Conservation (phyloP, 768 basidiomycete species). For the Lentinula raphanica region DNA sequence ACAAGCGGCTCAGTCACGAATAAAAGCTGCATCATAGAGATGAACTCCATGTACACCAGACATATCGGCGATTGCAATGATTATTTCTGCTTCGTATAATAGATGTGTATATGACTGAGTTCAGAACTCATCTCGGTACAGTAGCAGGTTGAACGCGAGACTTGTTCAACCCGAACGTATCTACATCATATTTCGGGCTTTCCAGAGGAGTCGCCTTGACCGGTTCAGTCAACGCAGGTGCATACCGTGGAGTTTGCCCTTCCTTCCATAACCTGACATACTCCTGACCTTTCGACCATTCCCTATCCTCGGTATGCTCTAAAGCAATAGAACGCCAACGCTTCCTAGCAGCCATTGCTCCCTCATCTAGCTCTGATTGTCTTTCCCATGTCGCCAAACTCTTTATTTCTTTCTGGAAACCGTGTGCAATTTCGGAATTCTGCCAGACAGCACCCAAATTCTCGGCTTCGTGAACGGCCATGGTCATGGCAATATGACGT, state of each 20-base stretch:
- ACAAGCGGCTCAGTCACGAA: conserved; percentile 72
- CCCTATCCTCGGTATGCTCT: conserved; percentile 32
- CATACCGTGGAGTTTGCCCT: conserved; percentile 63
- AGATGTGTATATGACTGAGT: neutral
- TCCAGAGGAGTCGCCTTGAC: conserved; percentile 13
- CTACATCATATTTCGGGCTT: neutral
- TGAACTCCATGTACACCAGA: neutral
- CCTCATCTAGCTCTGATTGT: conserved; percentile 51
- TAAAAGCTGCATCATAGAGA: conserved; percentile 26
- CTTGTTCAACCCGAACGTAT: neutral
- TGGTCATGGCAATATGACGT: conserved; percentile 67
- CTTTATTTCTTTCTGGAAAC: conserved; percentile 58
- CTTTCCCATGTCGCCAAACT: conserved; percentile 56
- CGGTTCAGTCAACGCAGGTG: conserved; percentile 46
- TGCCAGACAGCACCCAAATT: conserved; percentile 63
- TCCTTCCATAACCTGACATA: conserved; percentile 72
- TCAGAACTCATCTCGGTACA: neutral
- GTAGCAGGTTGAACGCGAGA: neutral
- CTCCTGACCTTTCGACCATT: conserved; percentile 71
- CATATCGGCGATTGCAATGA: neutral
- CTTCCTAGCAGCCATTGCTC: conserved; percentile 61
- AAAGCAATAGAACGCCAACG: conserved; percentile 71
- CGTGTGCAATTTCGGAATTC: conserved; percentile 53
- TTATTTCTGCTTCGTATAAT: neutral
- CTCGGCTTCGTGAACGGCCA: conserved; percentile 79